These are phyloP conservation scores for Suhomyces bolitotheri DNA, from an alignment of 1,139 yeast genomes.

Conservation along the genomic window DNA sequence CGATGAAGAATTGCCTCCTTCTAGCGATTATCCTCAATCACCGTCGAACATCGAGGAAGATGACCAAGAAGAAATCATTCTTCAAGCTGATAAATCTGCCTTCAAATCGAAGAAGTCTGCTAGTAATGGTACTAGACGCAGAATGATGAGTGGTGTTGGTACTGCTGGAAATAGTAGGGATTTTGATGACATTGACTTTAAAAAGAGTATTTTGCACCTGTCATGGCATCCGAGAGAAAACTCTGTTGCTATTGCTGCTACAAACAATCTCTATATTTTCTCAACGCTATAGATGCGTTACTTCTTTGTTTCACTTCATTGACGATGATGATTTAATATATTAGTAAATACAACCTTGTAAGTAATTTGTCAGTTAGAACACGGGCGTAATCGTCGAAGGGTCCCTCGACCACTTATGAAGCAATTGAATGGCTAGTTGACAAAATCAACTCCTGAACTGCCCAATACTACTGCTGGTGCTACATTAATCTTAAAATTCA, in stretches of 20 bases:
- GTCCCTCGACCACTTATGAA: no score
- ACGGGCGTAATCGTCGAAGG: no score
- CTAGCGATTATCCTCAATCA: conserved; percentile 33
- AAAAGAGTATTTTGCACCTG: conserved; percentile 89
- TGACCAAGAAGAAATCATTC: conserved; percentile 71
- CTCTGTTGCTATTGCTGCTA: conserved; percentile 97
- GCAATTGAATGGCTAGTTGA: no score
- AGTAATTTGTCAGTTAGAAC: no score
- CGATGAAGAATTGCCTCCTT: conserved; percentile 30
- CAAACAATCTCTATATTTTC: conserved; percentile 85
- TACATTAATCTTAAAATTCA: no score
- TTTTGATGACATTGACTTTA: conserved; percentile 87
- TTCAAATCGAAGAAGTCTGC: conserved; percentile 74
- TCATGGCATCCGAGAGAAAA: conserved; percentile 99
- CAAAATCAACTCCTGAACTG: no score
- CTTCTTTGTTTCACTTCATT: conserved; percentile 6
- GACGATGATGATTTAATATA: conserved; percentile 6
- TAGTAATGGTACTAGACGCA: conserved; percentile 34
- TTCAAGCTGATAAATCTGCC: conserved; percentile 98
- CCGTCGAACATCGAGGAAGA: conserved; percentile 50
- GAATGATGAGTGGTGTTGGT: conserved; percentile 50
- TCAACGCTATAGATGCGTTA: conserved; percentile 51
- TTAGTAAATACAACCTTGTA: neutral
- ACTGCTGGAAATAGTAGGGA: conserved; percentile 44
- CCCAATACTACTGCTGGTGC: no score